Conservation (phyloP, 768 basidiomycete genomes). For the Lanmaoa pseudosensibilis region DNA sequence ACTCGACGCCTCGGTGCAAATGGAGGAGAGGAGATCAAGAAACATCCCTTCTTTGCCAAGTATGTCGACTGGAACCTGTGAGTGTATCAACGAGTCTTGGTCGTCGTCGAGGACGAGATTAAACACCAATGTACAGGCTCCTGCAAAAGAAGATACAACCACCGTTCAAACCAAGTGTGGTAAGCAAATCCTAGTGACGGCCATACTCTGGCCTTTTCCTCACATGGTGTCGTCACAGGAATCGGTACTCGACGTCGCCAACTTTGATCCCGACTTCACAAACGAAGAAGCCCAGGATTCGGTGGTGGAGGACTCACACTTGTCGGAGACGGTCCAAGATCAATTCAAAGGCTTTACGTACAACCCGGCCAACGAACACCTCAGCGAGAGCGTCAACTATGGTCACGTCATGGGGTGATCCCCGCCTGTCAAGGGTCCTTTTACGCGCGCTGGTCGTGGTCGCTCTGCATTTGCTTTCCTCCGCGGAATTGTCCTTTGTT, state of each 20-base stretch:
- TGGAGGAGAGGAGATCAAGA: slow-evolving; percentile 95
- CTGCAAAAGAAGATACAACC: slow-evolving; percentile 95
- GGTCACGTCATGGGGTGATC: slow-evolving; percentile 35
- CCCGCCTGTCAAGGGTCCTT: neutral
- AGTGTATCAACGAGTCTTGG: slow-evolving; percentile 18
- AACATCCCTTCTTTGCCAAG: slow-evolving; percentile 91
- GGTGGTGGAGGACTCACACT: slow-evolving; percentile 88
- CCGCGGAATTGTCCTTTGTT: neutral
- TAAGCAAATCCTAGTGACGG: slow-evolving; percentile 39
- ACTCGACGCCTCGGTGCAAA: slow-evolving; percentile 82
- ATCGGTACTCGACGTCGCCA: slow-evolving; percentile 90
- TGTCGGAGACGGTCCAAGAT: slow-evolving; percentile 96
- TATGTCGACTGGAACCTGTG: slow-evolving; percentile 90
- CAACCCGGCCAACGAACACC: slow-evolving; percentile 80
- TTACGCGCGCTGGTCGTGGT: slow-evolving; percentile 25
- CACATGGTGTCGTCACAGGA: slow-evolving; percentile 49
- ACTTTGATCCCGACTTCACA: slow-evolving; percentile 98
- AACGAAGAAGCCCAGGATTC: slow-evolving; percentile 94
- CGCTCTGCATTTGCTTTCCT: slow-evolving; percentile 1
- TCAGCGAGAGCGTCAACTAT: slow-evolving; percentile 82
- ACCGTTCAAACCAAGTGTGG: slow-evolving; percentile 96
- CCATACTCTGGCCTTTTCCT: neutral
- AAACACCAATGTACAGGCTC: slow-evolving; percentile 43
- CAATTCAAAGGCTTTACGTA: slow-evolving; percentile 93
- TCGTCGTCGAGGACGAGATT: neutral